Evolutionary conservation across 306 rosid species (phyloP), one percentile per base, ranked within the genome.

Genomic region (Inga leiocalycina): DNA sequence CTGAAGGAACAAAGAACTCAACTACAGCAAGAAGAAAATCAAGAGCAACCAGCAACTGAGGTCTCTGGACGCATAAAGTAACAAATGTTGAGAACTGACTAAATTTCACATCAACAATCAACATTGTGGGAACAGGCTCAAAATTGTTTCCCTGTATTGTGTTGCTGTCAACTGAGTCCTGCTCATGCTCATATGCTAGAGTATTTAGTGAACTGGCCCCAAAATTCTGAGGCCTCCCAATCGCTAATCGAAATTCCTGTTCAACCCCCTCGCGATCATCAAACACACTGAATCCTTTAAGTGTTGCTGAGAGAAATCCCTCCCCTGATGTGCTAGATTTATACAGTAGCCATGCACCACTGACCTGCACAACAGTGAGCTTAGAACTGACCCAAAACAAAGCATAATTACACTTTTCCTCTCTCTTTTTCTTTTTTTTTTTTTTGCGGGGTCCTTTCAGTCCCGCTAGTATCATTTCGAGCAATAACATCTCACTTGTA

Each of bases 251-350:
- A 85, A 92, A 96, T 86, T 91, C 93, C 80, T 81, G 89, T 68
- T 89, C 93, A 80, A 91, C 94, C 57, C 98, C 99, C 78, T 94
- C 97, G 65, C 99, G 98, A 84, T 96, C 92, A 91, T 96, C 99
- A 83, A 91, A 85, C 74, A 96, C 94, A 78, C 93, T 86, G 79
- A 96, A 93, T 78, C 90, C 97, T 89, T 89, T 90, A 62, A 96
- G 88, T 5, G 98, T 92, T 84, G 99, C 98, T 72, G 98, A 94
- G 49, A 96, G 97, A 82, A 85, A 92, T 67, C 97, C 98, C 34
- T 89, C 96, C 77, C 97, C 99, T 17, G 76, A 82, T 54, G 93
- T 87, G 81, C 74, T 92, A 72, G 98, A 91, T 85, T 94, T 96
- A 80, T 94, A 96, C 54, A 93, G 92, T 46, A 96, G 81, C 99